Base-by-base conservation (phyloP, 352 stramenopile species). In the Pythium utonaiense region DNA sequence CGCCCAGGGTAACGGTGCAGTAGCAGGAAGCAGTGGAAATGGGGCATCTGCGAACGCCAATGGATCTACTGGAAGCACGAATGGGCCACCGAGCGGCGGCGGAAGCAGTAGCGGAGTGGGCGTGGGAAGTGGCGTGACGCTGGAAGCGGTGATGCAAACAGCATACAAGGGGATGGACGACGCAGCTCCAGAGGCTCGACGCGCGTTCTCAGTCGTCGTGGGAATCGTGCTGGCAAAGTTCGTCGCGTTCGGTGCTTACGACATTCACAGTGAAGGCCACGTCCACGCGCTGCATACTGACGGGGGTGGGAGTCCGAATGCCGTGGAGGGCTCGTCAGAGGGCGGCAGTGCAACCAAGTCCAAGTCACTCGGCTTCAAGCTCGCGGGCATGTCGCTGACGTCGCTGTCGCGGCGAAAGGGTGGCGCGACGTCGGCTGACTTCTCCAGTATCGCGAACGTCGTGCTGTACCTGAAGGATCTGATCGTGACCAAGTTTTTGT, bases 101-200 rank as follows among this genome's bases (percentile, higher is more conserved):
- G 56, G 55, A 12, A 27, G 28, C 21, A 57, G 31, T n/a, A 57
- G 31, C n/a, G 48, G 42, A 16, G 14, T 19, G 31, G 47, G 13
- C 4, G 17, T 14, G 10, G 19, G 12, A 4, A 48, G 28, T 19
- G 57, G 57, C 2, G 78, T 88, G 12, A 84, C 75, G 10, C 71
- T 93, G 3, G 83, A 95, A 49, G 57, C 77, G 8, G 82, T 95
- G 44, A 74, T 93, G 56, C 72, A 85, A 31, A 77, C 88, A 0
- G 77, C 82, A 13, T 67, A 64, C 8, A 95, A 95, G 28, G 83
- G 80, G 0, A 87, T 95, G 73, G 86, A 94, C 24, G 86, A 95
- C 62, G 54, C 51, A 7, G 57, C 82, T 10, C 80, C 83, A 0
- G 85, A 92, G 57, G 77, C 70, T 5, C 77, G 83, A 41, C 75